Conservation (phyloP, 2,329 filamentous ascomycete genomes). For the Zasmidium citrigriseum region DNA sequence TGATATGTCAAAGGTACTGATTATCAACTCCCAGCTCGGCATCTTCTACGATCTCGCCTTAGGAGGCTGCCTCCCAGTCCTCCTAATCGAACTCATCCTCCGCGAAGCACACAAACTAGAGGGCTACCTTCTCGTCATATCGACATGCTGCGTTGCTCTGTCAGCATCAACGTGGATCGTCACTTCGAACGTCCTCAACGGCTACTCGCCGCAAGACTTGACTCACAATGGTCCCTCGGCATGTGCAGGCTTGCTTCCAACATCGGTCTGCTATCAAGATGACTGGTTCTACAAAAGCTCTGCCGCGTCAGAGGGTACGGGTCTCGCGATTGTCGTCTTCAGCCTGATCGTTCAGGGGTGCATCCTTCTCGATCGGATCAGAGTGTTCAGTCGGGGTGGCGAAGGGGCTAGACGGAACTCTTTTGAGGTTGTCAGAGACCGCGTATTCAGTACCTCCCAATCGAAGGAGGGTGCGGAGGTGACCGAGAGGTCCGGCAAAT, state of each 20-base stretch:
- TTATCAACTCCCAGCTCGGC: neutral
- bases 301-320: constrained; percentile 5
- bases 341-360: constrained; percentile 11
- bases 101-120: constrained; percentile 12
- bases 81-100: constrained; percentile 14
- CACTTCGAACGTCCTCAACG: constrained; percentile 1
- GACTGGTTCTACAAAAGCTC: constrained; percentile 12
- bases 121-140: constrained; percentile 9
- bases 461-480: too few species aligned
- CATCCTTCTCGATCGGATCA: constrained; percentile 15
- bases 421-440: neutral
- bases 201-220: neutral
- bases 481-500: too few species aligned
- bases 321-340: constrained; percentile 15
- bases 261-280: constrained; percentile 15
- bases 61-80: constrained; percentile 15
- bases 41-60: constrained; percentile 18
- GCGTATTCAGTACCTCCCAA: neutral
- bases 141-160: constrained; percentile 11
- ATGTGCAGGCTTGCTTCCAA: constrained; percentile 11
- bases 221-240: neutral
- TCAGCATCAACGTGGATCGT: constrained; percentile 15
- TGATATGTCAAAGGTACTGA: too few species aligned
- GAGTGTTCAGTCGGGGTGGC: neutral
- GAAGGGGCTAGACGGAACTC: neutral